These are phyloP conservation scores for Fraxinus ornus DNA, from an alignment of 305 asterid species.

Conservation along the genomic window DNA sequence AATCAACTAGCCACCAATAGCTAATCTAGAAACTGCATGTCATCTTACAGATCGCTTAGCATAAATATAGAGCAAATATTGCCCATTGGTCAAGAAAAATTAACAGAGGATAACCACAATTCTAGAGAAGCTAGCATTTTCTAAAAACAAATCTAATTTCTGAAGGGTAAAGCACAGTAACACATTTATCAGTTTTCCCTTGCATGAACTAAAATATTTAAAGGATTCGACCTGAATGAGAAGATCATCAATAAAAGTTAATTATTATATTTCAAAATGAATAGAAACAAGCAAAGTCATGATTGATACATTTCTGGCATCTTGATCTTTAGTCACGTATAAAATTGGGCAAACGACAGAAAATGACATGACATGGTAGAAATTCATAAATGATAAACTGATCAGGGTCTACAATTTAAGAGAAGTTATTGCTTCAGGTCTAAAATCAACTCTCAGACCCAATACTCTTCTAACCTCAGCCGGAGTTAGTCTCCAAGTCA, in stretches of 20 bases:
- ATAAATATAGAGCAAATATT: background rate
- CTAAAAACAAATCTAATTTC: background rate
- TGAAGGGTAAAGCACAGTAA: background rate
- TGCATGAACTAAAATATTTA: background rate
- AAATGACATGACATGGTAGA: background rate
- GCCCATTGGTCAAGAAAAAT: background rate
- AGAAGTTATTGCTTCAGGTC: conserved; percentile 85
- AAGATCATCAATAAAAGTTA: background rate
- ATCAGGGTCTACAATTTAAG: conserved; percentile 53
- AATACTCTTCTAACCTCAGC: conserved; percentile 88
- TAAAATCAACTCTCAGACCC: conserved; percentile 84
- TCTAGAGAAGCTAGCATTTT: background rate
- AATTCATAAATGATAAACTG: background rate
- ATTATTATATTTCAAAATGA: background rate
- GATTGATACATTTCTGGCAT: background rate
- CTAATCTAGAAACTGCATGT: background rate
- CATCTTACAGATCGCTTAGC: background rate
- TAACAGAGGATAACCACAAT: background rate
- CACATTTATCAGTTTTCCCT: background rate
- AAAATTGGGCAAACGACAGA: conserved; percentile 4
- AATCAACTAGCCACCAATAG: background rate
- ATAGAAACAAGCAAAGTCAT: conserved; percentile 10
- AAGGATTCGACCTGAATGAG: background rate
- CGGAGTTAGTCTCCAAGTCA: conserved; percentile 95
- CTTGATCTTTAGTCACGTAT: background rate